Percentiles rank a stretch among this genome's conserved stretches.
These are phyloP conservation scores for Groenewaldozyma auringiensis DNA, from an alignment of 1,139 yeast species.

Conservation along the genomic window DNA sequence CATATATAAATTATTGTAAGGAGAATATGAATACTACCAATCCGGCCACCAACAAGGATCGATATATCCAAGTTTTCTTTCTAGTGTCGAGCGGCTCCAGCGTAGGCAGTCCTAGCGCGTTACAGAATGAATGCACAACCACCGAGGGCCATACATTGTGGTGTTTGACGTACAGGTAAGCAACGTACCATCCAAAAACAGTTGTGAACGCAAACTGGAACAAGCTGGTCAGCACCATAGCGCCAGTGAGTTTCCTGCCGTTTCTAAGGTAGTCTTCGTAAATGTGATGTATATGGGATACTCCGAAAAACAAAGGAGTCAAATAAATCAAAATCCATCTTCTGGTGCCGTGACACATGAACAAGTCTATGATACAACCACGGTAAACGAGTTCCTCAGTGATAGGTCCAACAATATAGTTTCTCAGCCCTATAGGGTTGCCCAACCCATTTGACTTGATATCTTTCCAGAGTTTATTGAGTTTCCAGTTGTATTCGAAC, in stretches of 20 bases:
- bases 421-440: slow-evolving; percentile 48
- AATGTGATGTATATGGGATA: slow-evolving; percentile 91
- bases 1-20: background rate
- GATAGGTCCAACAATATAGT: slow-evolving; percentile 70
- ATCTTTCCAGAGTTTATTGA: slow-evolving; percentile 13
- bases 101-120: slow-evolving; percentile 69
- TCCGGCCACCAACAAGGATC: slow-evolving; percentile 41
- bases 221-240: slow-evolving; percentile 32
- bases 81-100: slow-evolving; percentile 23
- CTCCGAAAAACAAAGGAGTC: slow-evolving; percentile 70
- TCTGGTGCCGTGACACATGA: slow-evolving; percentile 27
- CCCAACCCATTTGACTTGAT: slow-evolving; percentile 24
- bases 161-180: slow-evolving; percentile 47
- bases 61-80: slow-evolving; percentile 32
- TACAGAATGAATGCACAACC: slow-evolving; percentile 65
- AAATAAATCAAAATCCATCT: slow-evolving; percentile 25
- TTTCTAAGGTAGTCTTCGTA: slow-evolving; percentile 39
- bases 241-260: slow-evolving; percentile 7
- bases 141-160: slow-evolving; percentile 58
- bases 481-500: slow-evolving; percentile 22
- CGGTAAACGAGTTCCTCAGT: slow-evolving; percentile 85
- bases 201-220: slow-evolving; percentile 71
- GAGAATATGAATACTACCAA: slow-evolving; percentile 30
- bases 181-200: slow-evolving; percentile 70
- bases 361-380: slow-evolving; percentile 45